These are phyloP conservation scores for Fusarium pininemorale DNA, from an alignment of 2,329 filamentous ascomycete genomes.

Conservation along the genomic window DNA sequence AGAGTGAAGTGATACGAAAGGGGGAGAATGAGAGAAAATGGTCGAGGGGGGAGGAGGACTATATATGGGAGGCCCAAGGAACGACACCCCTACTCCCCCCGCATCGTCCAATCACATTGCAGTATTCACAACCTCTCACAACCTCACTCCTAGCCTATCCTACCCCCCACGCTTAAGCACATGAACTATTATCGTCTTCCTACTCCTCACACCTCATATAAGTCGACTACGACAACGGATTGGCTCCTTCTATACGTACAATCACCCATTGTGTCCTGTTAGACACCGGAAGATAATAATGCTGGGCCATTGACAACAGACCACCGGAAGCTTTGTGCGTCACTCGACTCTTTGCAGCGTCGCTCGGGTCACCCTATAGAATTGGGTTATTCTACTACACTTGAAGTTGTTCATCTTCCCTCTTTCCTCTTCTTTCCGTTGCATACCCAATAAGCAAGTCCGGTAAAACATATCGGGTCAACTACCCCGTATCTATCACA, in stretches of 20 bases:
- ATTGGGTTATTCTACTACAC: background rate
- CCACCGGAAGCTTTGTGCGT: background rate
- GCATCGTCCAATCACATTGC: slow-evolving; percentile 32
- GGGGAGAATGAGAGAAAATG: slow-evolving; percentile 19
- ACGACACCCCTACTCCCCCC: slow-evolving; percentile 10
- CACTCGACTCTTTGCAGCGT: background rate
- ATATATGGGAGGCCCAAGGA: slow-evolving; percentile 27
- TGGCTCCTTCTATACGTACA: background rate
- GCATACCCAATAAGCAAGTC: background rate
- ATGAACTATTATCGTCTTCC: background rate
- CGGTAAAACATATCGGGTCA: background rate
- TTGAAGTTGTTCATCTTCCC: background rate
- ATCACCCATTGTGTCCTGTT: background rate
- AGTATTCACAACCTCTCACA: slow-evolving; percentile 30
- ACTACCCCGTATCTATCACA: background rate
- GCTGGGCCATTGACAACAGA: background rate
- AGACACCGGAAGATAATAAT: background rate
- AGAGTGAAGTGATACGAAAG: slow-evolving; percentile 27
- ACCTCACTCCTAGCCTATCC: slow-evolving; percentile 32
- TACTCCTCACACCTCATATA: background rate
- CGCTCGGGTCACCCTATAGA: background rate
- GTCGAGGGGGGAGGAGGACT: slow-evolving; percentile 31
- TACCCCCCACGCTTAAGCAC: background rate
- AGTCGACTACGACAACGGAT: background rate
- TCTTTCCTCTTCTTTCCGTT: background rate